Conservation (phyloP, 148 eudicot species). For the Diospyros lotus region DNA sequence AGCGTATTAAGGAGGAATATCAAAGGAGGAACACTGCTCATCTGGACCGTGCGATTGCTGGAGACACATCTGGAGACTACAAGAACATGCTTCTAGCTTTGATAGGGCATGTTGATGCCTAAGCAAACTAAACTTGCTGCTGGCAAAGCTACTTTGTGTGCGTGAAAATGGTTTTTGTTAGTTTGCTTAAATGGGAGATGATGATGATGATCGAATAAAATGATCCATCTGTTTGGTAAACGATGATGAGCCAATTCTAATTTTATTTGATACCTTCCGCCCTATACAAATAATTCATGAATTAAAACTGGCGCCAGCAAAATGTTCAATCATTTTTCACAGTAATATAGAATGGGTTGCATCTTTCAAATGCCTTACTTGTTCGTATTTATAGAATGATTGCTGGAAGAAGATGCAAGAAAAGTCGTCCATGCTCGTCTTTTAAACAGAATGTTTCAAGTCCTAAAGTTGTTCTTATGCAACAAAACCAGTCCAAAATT, state of each 20-base stretch:
- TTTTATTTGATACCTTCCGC: too few relatives aligned
- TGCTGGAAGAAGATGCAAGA: too few relatives aligned
- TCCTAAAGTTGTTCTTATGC: constrained; percentile 5
- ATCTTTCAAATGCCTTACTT: too few relatives aligned
- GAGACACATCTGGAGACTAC: constrained; percentile 81
- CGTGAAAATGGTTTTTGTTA: not conserved
- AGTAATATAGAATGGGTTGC: too few relatives aligned
- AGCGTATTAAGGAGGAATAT: constrained; percentile 72
- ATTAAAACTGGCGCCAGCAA: too few relatives aligned
- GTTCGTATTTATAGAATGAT: too few relatives aligned
- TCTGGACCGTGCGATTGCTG: constrained; percentile 60
- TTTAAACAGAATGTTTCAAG: not conserved
- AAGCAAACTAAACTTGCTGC: not conserved
- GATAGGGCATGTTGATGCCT: constrained; percentile 58
- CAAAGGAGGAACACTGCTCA: constrained; percentile 69
- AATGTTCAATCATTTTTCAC: too few relatives aligned
- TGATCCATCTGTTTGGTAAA: too few relatives aligned
- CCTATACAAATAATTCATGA: too few relatives aligned
- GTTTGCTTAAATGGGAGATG: not conserved
- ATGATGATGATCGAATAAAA: too few relatives aligned
- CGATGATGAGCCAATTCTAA: too few relatives aligned
- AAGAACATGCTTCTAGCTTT: constrained; percentile 76
- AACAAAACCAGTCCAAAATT: not conserved
- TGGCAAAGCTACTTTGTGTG: not conserved
- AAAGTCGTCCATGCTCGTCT: not conserved